Conservation (phyloP, 768 basidiomycete species). For the Hygrocybe coccinea region DNA sequence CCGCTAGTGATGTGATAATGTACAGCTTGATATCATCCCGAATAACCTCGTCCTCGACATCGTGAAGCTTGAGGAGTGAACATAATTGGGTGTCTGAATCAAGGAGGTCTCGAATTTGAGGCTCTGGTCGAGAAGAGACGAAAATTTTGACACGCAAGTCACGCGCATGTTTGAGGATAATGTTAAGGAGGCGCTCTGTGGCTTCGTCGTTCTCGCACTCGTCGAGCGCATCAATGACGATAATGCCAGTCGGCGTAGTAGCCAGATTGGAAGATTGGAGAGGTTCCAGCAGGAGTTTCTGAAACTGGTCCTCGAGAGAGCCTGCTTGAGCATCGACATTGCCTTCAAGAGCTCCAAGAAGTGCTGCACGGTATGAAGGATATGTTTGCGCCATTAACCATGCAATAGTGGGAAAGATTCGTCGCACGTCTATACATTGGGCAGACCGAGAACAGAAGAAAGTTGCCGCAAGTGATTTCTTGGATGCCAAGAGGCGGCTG, state of each 20-base stretch:
- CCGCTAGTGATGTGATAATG: neutral
- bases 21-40: neutral
- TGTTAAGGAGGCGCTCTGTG: neutral
- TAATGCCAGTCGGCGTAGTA: neutral
- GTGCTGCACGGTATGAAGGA: neutral
- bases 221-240: neutral
- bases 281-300: neutral
- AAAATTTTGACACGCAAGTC: neutral
- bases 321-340: neutral
- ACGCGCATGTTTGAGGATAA: neutral
- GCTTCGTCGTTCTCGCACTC: neutral
- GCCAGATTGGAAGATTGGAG: neutral
- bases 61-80: constrained; percentile 1
- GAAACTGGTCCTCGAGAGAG: neutral
- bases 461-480: neutral
- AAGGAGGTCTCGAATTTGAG: neutral
- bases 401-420: neutral
- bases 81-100: neutral
- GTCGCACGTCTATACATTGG: neutral
- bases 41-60: neutral
- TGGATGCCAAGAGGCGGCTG: neutral
- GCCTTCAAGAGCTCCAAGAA: neutral
- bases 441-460: neutral
- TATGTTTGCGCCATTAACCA: neutral
- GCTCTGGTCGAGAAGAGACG: neutral